A percentile compares a stretch with the other conserved stretches of the same genome.
phyloP scores from a whole-genome alignment of 2,329 filamentous ascomycete genomes.

The Fusarium irregulare region DNA sequence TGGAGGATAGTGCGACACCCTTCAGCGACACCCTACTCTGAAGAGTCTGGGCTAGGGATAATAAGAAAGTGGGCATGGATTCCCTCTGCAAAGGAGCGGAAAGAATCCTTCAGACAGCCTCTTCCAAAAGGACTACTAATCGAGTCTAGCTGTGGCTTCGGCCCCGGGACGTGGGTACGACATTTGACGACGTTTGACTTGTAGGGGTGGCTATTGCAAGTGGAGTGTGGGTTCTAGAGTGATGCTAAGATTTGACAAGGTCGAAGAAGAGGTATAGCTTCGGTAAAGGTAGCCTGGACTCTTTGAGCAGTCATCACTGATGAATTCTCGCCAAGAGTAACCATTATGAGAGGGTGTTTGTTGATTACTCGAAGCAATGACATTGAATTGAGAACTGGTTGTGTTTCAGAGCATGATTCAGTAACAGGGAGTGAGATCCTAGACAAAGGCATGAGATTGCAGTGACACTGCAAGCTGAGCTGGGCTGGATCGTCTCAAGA shows the following conservation, averaged over 20 bases:
- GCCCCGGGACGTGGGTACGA: conserved; percentile 42
- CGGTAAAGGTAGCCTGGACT: conserved; percentile 13
- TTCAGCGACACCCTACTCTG: conserved; percentile 23
- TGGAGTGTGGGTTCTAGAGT: conserved; percentile 35
- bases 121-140: conserved; percentile 39
- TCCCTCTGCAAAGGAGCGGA: conserved; percentile 38
- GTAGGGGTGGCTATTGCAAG: conserved; percentile 42
- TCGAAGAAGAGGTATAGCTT: conserved; percentile 19
- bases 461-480: conserved; percentile 34
- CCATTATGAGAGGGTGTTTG: not conserved
- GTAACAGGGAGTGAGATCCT: conserved; percentile 15
- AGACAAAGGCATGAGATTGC: conserved; percentile 31
- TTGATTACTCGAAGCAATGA: conserved; percentile 9
- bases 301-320: conserved; percentile 7
- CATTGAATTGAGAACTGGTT: conserved; percentile 13
- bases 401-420: conserved; percentile 24
- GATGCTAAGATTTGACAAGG: conserved; percentile 36
- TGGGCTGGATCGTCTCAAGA: conserved; percentile 32
- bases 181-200: conserved; percentile 42
- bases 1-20: conserved; percentile 42
- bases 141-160: conserved; percentile 43
- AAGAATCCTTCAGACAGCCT: conserved; percentile 45
- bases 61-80: conserved; percentile 34
- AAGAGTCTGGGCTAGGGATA: conserved; percentile 23
- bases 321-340: conserved; percentile 4